Evolutionary conservation across 139 green algal genomes (phyloP).

Genomic region (Chlamydomonas sp.): DNA sequence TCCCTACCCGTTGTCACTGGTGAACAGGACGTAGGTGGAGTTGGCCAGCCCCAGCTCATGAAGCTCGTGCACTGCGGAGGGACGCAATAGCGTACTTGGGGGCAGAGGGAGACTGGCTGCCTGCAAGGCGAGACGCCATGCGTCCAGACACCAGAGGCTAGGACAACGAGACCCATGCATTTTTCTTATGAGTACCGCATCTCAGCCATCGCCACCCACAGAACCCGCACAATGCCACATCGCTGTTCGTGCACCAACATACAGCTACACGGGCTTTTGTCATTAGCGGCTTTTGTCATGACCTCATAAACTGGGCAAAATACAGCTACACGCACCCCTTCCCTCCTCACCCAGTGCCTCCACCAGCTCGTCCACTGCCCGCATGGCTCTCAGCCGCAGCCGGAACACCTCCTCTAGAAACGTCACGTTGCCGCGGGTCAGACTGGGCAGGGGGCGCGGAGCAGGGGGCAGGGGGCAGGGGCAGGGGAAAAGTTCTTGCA

Average conservation of each 20-base stretch:
- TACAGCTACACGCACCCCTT: too few species aligned
- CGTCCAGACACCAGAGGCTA: not conserved
- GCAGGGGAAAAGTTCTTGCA: too few species aligned
- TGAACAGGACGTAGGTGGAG: conserved; percentile 25
- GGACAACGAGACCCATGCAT: too few species aligned
- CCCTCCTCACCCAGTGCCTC: conserved; percentile 9
- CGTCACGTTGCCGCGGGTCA: conserved; percentile 18
- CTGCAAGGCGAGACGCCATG: too few species aligned
- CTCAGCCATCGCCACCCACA: too few species aligned
- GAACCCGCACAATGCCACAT: too few species aligned
- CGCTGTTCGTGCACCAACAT: too few species aligned
- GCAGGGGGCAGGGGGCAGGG: not conserved
- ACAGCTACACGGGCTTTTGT: too few species aligned
- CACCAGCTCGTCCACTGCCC: conserved; percentile 38
- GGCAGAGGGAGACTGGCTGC: too few species aligned
- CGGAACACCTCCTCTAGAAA: conserved; percentile 35
- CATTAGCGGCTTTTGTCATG: too few species aligned
- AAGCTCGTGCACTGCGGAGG: not conserved
- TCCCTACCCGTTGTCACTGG: not conserved
- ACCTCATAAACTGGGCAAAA: too few species aligned
- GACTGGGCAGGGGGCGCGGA: not conserved
- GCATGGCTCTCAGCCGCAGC: conserved; percentile 4
- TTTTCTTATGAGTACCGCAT: too few species aligned
- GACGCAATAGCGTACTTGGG: not conserved
- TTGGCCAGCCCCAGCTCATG: not conserved